phyloP scores from a whole-genome alignment of 441 rosid species.

The Raphanus hybrid region DNA sequence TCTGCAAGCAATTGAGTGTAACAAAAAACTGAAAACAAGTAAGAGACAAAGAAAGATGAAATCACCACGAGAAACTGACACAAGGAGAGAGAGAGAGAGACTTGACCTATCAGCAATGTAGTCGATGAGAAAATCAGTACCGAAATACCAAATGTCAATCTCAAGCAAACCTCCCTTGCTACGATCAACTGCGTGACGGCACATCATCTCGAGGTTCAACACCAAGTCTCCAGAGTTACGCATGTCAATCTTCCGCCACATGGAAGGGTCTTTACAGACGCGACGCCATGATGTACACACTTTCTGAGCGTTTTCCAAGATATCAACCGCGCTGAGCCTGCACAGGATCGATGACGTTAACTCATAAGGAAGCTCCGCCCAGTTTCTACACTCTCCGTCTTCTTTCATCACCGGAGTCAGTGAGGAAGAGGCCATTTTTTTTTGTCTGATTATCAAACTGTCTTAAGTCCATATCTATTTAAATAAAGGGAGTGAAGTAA shows the following conservation, averaged over 20 bases:
- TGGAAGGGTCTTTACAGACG: neutral
- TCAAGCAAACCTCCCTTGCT: neutral
- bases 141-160: conserved; percentile 46
- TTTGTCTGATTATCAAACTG: neutral
- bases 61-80: no score
- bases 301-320: no score
- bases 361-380: neutral
- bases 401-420: neutral
- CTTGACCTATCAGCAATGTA: conserved; percentile 54
- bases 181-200: neutral
- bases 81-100: neutral
- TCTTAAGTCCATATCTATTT: neutral
- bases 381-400: neutral
- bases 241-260: neutral
- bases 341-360: neutral
- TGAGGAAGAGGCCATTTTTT: neutral
- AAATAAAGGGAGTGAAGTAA: neutral
- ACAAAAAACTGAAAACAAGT: no score
- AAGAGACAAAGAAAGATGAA: no score
- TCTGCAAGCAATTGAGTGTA: neutral
- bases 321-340: neutral
- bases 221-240: neutral
- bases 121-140: conserved; percentile 47
- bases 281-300: no score
- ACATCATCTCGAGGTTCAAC: neutral